Percentiles rank a stretch among this genome's conserved stretches.
Conservation (phyloP, 176 grass and related monocot genomes). For the Oryza longistaminata region DNA sequence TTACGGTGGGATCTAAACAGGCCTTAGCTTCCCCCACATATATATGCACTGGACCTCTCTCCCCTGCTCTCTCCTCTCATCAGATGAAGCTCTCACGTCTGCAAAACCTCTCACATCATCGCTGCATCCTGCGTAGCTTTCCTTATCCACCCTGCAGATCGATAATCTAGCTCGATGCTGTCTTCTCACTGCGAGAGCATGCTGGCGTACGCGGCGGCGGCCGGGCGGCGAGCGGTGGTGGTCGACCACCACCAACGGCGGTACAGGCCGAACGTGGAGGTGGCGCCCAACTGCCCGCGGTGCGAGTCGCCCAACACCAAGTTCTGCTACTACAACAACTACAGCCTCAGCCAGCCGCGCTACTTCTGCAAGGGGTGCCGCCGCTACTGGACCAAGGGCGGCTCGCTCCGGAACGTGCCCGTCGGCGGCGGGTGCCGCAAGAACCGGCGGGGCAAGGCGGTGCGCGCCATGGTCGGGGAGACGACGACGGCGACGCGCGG, state of each 20-base stretch:
- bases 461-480: background rate
- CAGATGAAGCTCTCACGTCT: conserved; percentile 22
- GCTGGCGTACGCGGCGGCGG: conserved; percentile 45
- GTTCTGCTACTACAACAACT: conserved; percentile 99
- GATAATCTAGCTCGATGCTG: conserved; percentile 41
- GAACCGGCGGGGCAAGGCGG: conserved; percentile 61
- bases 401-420: conserved; percentile 82
- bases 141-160: background rate
- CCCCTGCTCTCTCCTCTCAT: background rate
- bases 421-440: conserved; percentile 84
- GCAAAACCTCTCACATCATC: background rate
- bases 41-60: conserved; percentile 21
- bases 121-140: background rate
- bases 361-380: conserved; percentile 97
- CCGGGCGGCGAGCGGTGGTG: conserved; percentile 29
- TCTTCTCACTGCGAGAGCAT: conserved; percentile 48
- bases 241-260: conserved; percentile 55
- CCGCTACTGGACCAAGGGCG: conserved; percentile 92
- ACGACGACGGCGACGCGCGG: too few relatives aligned
- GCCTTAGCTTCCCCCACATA: conserved; percentile 16
- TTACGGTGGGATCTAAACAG: too few relatives aligned
- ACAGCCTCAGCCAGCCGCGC: conserved; percentile 80
- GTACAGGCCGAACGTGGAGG: conserved; percentile 64
- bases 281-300: conserved; percentile 79
- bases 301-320: conserved; percentile 91